Conservation (phyloP, 2,329 filamentous ascomycete genomes). For the Hymenoscyphus occultus region DNA sequence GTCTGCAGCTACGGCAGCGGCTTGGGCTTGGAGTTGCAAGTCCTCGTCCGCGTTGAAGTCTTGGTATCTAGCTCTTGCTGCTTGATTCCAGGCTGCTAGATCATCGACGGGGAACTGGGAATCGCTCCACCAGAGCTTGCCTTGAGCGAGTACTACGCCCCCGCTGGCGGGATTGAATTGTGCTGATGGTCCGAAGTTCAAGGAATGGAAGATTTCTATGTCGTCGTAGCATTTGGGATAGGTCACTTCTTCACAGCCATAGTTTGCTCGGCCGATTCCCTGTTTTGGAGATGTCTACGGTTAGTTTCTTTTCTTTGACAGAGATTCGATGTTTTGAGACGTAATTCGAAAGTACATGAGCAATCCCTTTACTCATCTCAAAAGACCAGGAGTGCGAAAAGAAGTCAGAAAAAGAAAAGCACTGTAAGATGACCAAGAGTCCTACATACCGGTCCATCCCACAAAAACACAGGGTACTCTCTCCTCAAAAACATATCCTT, state of each 20-base stretch:
- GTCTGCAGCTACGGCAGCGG: conserved; percentile 17
- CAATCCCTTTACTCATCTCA: too few species aligned
- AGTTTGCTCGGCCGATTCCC: conserved; percentile 20
- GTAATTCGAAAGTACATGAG: too few species aligned
- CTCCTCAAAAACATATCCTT: conserved; percentile 18
- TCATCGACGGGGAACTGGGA: conserved; percentile 15
- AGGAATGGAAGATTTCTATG: conserved; percentile 12
- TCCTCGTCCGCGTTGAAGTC: conserved; percentile 19
- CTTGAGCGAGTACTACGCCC: not conserved
- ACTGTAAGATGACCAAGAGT: too few species aligned
- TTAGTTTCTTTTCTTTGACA: not conserved
- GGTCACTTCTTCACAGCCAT: conserved; percentile 8
- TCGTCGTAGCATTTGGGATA: conserved; percentile 17
- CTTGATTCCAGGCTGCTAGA: conserved; percentile 15
- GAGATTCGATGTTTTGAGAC: too few species aligned
- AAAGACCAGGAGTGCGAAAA: too few species aligned
- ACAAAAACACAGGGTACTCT: conserved; percentile 19
- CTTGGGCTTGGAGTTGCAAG: conserved; percentile 13
- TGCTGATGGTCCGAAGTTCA: conserved; percentile 18
- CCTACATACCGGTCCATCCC: conserved; percentile 14
- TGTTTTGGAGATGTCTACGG: not conserved
- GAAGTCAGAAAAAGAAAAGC: too few species aligned
- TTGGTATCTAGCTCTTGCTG: conserved; percentile 15
- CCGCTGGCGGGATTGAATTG: not conserved
- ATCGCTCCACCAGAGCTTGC: conserved; percentile 15